Base-by-base conservation (phyloP, 768 basidiomycete genomes). In the Termitomyces sp. region DNA sequence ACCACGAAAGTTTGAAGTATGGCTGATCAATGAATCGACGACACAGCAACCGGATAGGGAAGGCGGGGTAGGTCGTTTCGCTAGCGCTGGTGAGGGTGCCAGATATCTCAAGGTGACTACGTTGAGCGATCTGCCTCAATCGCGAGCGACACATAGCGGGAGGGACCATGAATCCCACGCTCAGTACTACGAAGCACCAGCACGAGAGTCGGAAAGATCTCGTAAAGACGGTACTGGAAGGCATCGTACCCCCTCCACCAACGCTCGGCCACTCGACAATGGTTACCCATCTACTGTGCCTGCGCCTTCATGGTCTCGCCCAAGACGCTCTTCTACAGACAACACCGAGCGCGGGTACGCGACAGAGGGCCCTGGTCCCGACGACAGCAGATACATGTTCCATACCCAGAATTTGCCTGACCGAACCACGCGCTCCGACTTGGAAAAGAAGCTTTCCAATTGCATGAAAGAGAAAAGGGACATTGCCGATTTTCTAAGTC, bases 391-490 rank as follows among this genome's bases (percentile, higher is more conserved):
- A 20, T 48, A 60, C 40, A 25, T 32, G 47, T 56, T 48, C 54
- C 20, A 42, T 42, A 9, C 25, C 20, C 14, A 56, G 36, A 37
- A 40, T 20, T 8, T 58, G 2, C 46, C 47, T 45, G 51, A 34
- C 12, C 38, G 53, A 43, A 17, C 20, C 17, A 40, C 45, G 14
- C 56, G 32, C 36, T 45, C 9, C 25, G 56, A 58, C 4, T 5
- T 46, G 15, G 57, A 65, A 31, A 56, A 29, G 43, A 60, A 32
- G 34, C 56, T 65, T 36, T 37, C 51, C 17, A n/a, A 31, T 2
- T 59, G 60, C 43, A 57, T 57, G 36, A 63, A 59, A 50, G 63
- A 65, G 12, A 67, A 66, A 40, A 57, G 29, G 12, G n/a, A 14
- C 5, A 56, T 63, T 17, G 37, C 38, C 6, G 51, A 61, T 9